Conservation (phyloP, 2,329 filamentous ascomycete genomes). For the Ophiocordyceps camponoti-saundersi region DNA sequence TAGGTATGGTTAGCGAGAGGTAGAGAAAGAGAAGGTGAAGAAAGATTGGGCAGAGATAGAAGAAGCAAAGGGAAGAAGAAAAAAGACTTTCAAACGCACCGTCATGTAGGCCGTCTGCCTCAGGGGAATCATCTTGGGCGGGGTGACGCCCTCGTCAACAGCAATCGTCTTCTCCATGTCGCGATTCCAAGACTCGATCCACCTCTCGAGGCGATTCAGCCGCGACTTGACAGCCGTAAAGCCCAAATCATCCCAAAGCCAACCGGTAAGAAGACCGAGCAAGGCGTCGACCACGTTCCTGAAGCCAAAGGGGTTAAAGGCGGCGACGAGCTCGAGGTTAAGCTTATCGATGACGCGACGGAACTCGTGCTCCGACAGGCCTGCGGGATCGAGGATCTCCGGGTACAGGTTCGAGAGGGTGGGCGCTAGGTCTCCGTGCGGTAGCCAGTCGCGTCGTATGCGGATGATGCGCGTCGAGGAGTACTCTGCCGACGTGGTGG, state of each 20-base stretch:
- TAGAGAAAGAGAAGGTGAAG: too few relatives aligned
- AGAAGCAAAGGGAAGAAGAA: neutral
- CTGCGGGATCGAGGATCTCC: conserved; percentile 76
- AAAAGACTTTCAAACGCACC: conserved; percentile 25
- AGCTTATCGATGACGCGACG: conserved; percentile 64
- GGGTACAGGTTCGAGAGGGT: conserved; percentile 93
- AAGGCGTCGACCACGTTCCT: conserved; percentile 67
- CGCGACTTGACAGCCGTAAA: conserved; percentile 58
- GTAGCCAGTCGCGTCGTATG: conserved; percentile 79
- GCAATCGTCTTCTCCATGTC: conserved; percentile 43
- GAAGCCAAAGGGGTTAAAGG: conserved; percentile 62
- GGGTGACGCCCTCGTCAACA: conserved; percentile 29
- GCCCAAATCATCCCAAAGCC: conserved; percentile 87
- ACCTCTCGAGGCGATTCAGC: conserved; percentile 54
- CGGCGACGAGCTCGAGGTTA: conserved; percentile 58
- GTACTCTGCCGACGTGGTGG: conserved; percentile 57
- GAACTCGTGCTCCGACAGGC: conserved; percentile 75
- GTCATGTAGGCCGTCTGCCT: conserved; percentile 79
- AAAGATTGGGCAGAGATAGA: neutral
- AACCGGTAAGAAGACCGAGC: conserved; percentile 71
- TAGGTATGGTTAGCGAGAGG: too few relatives aligned
- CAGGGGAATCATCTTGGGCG: conserved; percentile 61
- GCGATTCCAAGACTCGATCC: conserved; percentile 76
- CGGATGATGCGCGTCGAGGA: conserved; percentile 75
- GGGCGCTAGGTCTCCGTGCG: conserved; percentile 76